Evolutionary conservation across 2,329 filamentous ascomycete genomes (phyloP).

Genomic region (Teratosphaeria nubilosa): DNA sequence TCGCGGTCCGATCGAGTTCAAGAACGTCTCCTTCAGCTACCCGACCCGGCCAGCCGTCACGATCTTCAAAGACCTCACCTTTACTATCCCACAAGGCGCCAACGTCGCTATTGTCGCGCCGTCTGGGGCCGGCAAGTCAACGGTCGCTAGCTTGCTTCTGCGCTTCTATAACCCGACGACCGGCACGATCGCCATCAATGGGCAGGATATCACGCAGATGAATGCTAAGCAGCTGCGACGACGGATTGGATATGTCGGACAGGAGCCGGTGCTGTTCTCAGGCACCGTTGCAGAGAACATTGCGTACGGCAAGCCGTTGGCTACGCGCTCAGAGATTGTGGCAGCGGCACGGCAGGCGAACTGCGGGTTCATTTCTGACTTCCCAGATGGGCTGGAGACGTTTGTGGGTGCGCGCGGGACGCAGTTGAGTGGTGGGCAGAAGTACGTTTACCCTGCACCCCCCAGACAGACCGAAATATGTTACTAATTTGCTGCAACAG

Average conservation of each 20-base stretch:
- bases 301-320: slow-evolving; percentile 74
- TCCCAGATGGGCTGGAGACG: slow-evolving; percentile 90
- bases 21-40: slow-evolving; percentile 79
- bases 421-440: slow-evolving; percentile 90
- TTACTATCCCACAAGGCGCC: slow-evolving; percentile 82
- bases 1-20: slow-evolving; percentile 79
- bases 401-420: slow-evolving; percentile 85
- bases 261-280: slow-evolving; percentile 88
- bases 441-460: slow-evolving; percentile 28
- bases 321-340: slow-evolving; percentile 70
- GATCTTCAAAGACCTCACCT: slow-evolving; percentile 83
- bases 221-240: slow-evolving; percentile 88
- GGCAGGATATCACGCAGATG: slow-evolving; percentile 70
- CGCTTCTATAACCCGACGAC: slow-evolving; percentile 79
- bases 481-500: slow-evolving; percentile 1
- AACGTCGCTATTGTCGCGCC: slow-evolving; percentile 96
- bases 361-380: slow-evolving; percentile 92
- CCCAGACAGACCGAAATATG: not conserved
- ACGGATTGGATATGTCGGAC: slow-evolving; percentile 88
- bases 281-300: slow-evolving; percentile 84
- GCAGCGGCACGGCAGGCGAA: slow-evolving; percentile 84
- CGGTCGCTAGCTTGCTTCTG: slow-evolving; percentile 80
- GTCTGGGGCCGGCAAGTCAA: slow-evolving; percentile 92
- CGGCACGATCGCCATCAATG: slow-evolving; percentile 73
- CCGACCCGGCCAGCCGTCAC: slow-evolving; percentile 83